Base-by-base conservation (phyloP, 2,329 filamentous ascomycete genomes). In the Daldinia sp. region DNA sequence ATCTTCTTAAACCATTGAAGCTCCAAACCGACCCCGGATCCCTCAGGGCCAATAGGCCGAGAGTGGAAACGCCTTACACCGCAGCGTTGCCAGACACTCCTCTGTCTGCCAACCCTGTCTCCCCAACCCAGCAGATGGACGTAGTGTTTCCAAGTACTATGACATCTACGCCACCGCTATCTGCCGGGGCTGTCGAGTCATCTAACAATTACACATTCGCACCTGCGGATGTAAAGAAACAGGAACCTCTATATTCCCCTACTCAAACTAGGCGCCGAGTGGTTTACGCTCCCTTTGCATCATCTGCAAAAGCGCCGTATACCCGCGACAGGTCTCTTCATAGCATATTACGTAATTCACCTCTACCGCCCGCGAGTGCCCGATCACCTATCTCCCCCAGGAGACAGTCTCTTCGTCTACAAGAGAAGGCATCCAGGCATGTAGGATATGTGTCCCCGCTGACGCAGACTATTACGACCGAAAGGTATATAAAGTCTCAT, bases 261-360 rank as follows among this genome's bases (percentile, higher is more conserved):
- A 72, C 76, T 3, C 76, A 77, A 11, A 72, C 74, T 17, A 76
- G 79, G 13, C 77, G 79, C 41, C 74, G 78, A 39, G 74, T 76
- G 4, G 79, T 76, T 7, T 72, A 78, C 13, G 70, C 75, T 0
- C 61, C 72, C 13, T 68, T 72, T 19, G 70, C 69, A 4, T 53
- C 67, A 9, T 60, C 63, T 17, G 51, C 66, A 30, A 77, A 77
- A 21, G 77, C 82, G 2, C 87, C 87, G 1, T 89, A 90, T 69
- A 83, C 79, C 1, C 86, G 86, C 64, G 83, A 87, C 30, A 81
- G 82, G 58, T 78, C 80, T 39, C 81, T 89, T 8, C 87, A 85
- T 72, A 88, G 86, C 74, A 90, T 90, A 69, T 81, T 90, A 19
- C 84, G 87, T 54, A 90, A 90, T 78, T 90, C 87, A 3, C 87